Conservation (phyloP, 108 stramenopile species). For the Pseudonitzschia multiseries region DNA sequence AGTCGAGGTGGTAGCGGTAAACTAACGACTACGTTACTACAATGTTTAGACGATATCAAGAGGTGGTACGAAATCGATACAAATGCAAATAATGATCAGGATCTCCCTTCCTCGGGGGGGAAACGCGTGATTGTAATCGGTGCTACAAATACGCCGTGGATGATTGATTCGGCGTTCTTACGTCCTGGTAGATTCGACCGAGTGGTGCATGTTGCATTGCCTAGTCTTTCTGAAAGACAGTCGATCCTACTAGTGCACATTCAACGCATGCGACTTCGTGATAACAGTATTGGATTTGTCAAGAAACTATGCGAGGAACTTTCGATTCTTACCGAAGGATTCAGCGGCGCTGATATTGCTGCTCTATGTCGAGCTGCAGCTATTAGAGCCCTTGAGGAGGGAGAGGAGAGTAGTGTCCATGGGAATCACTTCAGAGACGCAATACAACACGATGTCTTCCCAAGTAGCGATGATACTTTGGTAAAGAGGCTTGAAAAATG, state of each 20-base stretch:
- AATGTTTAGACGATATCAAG: constrained; percentile 79
- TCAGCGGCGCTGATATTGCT: constrained; percentile 85
- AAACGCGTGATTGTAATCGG: constrained; percentile 67
- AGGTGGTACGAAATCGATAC: constrained; percentile 54
- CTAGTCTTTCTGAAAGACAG: constrained; percentile 50
- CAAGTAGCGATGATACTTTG: constrained; percentile 52
- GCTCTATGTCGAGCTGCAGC: constrained; percentile 81
- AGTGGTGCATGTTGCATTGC: constrained; percentile 75
- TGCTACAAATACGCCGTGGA: constrained; percentile 85
- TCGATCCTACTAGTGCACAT: constrained; percentile 69
- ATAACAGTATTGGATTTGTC: neutral
- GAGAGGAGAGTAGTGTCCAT: constrained; percentile 19
- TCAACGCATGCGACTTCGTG: constrained; percentile 46
- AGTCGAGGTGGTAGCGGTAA: constrained; percentile 55
- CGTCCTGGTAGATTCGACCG: constrained; percentile 80
- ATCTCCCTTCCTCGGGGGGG: constrained; percentile 10
- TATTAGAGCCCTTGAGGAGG: constrained; percentile 54
- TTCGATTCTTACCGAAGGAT: constrained; percentile 57
- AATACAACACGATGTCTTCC: constrained; percentile 36
- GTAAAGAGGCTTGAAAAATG: constrained; percentile 46
- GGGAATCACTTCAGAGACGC: constrained; percentile 52
- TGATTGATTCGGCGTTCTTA: constrained; percentile 77
- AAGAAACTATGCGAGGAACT: constrained; percentile 44
- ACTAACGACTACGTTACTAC: constrained; percentile 69
- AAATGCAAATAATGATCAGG: neutral